phyloP scores from a whole-genome alignment of 148 eudicot species.

The Tetragonia tetragonoides region DNA sequence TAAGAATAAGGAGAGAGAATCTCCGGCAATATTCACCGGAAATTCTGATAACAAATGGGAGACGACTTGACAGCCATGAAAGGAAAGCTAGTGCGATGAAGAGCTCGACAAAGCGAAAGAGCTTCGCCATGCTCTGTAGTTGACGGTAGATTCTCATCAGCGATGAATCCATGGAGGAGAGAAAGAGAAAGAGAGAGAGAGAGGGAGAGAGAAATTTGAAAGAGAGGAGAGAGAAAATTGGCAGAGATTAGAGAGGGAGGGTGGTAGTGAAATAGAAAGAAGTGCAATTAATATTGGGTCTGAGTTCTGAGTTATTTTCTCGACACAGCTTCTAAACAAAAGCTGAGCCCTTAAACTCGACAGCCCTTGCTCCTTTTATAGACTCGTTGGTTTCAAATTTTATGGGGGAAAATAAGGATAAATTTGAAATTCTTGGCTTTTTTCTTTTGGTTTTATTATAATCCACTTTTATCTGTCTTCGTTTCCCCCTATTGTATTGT shows the following conservation, averaged over 20 bases:
- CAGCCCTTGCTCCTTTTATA: slow-evolving; percentile 32
- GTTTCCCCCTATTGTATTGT: too few relatives aligned
- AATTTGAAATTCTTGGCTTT: neutral
- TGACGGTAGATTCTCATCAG: slow-evolving; percentile 29
- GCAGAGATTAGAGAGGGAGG: too few relatives aligned
- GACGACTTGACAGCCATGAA: slow-evolving; percentile 58
- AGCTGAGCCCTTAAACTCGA: slow-evolving; percentile 33
- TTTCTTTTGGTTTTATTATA: neutral
- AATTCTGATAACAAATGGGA: slow-evolving; percentile 53
- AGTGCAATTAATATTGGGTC: neutral
- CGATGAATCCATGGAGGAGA: slow-evolving; percentile 19
- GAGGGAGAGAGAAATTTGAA: neutral
- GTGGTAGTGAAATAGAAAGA: neutral
- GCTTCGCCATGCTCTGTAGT: slow-evolving; percentile 36
- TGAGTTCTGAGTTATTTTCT: neutral
- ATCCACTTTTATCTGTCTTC: too few relatives aligned
- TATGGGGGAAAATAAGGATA: neutral
- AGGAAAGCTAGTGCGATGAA: slow-evolving; percentile 31
- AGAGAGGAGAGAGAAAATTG: neutral
- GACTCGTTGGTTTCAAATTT: neutral
- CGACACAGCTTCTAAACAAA: slow-evolving; percentile 20
- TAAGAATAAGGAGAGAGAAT: slow-evolving; percentile 33
- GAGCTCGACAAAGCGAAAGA: slow-evolving; percentile 61
- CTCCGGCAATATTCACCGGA: slow-evolving; percentile 50
- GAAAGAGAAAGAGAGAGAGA: neutral